Evolutionary conservation across 352 stramenopile species (phyloP), one percentile per base, ranked within the genome.

Genomic region (Globisporangium mamillatum): DNA sequence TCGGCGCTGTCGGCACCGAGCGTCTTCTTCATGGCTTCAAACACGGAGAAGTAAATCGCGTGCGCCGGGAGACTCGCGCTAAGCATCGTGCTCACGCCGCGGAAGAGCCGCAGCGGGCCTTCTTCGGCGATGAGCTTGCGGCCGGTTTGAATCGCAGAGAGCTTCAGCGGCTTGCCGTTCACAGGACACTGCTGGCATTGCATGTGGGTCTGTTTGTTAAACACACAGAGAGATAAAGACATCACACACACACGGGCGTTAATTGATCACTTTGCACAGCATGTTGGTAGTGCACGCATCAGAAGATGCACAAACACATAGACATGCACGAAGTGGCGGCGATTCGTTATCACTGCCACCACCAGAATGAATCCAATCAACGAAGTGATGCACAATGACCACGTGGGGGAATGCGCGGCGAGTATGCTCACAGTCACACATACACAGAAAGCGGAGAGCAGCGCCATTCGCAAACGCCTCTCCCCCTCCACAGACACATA

Each of bases 1-100:
- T 88, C 79, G 29, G 79, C 58, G 12, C 69, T 82, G 71, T 97
- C 87, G 18, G 89, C 91, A 54, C 86, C 87, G 29, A 96, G 75
- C 5, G 76, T 53, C 63, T 90, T 87, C 75, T 98, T 98, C 46
- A 83, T 89, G 12, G 81, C 71, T 64, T 98, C 95, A 68, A 98
- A 97, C 34, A 98, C 86, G 48, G 88, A 97, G 66, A 98, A 98
- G 71, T 98, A 98, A 20, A 95, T 72, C 1, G 91, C 90, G 78
- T 99, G 97, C 22, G 97, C 97, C 3, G 98, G 98, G 61, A 99
- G 86, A 87, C 97, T 99, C n/a, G 95, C 97, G 2, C 96, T 79
- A 36, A 99, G 89, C 84, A 99, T 99, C 22, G 96, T 98, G 67
- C 97, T 98, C 22, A 99, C 97, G 53, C 75, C 98, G 60, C 97